Conservation (phyloP, 192 early-diverging fungal species). For the Martensiomyces pterosporus region DNA sequence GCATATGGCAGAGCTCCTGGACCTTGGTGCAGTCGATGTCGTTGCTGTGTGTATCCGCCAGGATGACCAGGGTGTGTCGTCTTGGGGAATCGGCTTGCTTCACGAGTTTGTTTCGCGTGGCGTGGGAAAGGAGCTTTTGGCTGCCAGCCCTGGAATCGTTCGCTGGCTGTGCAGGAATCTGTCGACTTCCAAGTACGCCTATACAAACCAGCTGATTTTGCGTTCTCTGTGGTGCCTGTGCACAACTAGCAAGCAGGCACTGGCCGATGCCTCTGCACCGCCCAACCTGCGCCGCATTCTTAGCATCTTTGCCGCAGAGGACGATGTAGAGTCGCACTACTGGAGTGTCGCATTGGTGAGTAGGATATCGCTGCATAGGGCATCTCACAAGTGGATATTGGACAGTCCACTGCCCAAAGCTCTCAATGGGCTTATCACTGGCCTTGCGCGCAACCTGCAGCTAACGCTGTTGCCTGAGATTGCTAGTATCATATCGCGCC, state of each 20-base stretch:
- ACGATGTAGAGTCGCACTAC: constrained; percentile 33
- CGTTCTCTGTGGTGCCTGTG: constrained; percentile 44
- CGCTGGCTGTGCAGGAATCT: constrained; percentile 39
- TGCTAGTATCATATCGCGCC: constrained; percentile 24
- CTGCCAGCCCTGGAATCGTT: constrained; percentile 21
- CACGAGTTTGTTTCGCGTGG: constrained; percentile 47
- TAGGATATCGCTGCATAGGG: constrained; percentile 13
- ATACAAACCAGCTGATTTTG: constrained; percentile 48
- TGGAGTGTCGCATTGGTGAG: constrained; percentile 36
- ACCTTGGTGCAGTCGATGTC: constrained; percentile 25
- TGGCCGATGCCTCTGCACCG: constrained; percentile 22
- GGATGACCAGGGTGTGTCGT: constrained; percentile 38
- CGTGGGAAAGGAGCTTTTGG: constrained; percentile 27
- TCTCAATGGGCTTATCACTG: constrained; percentile 9
- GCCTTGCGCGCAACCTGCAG: constrained; percentile 6
- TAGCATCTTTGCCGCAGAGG: constrained; percentile 16
- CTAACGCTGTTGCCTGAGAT: constrained; percentile 33
- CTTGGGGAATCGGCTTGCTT: constrained; percentile 48
- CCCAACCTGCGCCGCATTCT: constrained; percentile 37
- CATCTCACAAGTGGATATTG: constrained; percentile 38
- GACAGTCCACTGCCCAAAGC: constrained; percentile 25
- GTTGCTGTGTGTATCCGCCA: constrained; percentile 28
- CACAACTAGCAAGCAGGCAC: constrained; percentile 5
- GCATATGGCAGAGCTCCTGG: constrained; percentile 30
- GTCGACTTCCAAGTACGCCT: constrained; percentile 31